phyloP scores from a whole-genome alignment of 805 yeast species.

The Metschnikowia corniflorae region DNA sequence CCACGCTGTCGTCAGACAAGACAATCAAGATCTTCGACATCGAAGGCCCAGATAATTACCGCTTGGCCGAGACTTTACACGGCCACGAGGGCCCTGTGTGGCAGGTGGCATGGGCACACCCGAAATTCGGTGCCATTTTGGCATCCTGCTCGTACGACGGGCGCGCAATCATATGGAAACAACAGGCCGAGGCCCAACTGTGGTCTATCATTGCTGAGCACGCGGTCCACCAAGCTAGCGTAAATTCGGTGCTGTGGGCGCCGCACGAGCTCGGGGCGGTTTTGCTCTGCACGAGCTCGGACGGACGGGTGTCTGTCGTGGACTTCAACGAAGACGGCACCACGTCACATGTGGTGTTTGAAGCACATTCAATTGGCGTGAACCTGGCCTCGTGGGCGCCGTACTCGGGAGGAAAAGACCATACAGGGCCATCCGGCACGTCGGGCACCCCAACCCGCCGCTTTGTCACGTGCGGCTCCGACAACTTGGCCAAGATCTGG shows the following conservation, averaged over 20 bases:
- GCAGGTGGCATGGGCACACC: constrained; percentile 99
- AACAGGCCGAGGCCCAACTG: constrained; percentile 67
- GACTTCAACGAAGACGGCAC: constrained; percentile 91
- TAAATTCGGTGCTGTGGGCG: constrained; percentile 93
- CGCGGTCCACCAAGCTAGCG: constrained; percentile 87
- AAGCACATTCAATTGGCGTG: constrained; percentile 91
- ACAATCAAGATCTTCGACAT: constrained; percentile 21
- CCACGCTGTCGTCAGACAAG: constrained; percentile 34
- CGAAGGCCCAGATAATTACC: constrained; percentile 21
- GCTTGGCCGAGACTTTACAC: constrained; percentile 73
- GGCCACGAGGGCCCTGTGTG: constrained; percentile 99
- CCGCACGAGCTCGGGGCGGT: constrained; percentile 96
- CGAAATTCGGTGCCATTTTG: constrained; percentile 90
- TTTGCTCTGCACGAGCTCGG: constrained; percentile 85
- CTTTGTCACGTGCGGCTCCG: constrained; percentile 93
- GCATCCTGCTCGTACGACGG: constrained; percentile 97
- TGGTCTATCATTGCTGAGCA: constrained; percentile 90
- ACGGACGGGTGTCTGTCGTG: constrained; percentile 86
- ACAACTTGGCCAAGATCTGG: constrained; percentile 92
- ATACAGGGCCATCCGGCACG: constrained; percentile 10
- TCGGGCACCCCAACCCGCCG: constrained; percentile 46
- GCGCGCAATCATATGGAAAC: constrained; percentile 90
- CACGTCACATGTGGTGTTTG: constrained; percentile 55
- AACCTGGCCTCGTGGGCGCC: constrained; percentile 97
- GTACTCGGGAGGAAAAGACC: constrained; percentile 34